Percentiles rank a stretch among this genome's conserved stretches.
phyloP scores from a whole-genome alignment of 768 basidiomycete species.

The Psilocybe subaeruginosa region DNA sequence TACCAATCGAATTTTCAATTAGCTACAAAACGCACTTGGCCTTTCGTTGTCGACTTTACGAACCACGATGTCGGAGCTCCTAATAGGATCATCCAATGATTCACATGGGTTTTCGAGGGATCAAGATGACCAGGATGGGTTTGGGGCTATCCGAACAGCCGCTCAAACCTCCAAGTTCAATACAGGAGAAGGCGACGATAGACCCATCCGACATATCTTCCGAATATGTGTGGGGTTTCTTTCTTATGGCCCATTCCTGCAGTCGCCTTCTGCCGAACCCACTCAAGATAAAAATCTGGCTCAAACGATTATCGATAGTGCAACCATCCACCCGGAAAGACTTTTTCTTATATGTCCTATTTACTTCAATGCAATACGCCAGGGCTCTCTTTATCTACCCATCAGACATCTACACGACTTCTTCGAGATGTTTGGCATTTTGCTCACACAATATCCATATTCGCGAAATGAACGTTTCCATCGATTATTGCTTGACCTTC shows the following conservation, averaged over 20 bases:
- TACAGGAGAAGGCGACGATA: slow-evolving; percentile 28
- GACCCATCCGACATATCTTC: slow-evolving; percentile 37
- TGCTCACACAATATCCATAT: slow-evolving; percentile 59
- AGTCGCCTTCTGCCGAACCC: slow-evolving; percentile 57
- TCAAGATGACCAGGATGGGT: slow-evolving; percentile 55
- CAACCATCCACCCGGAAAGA: slow-evolving; percentile 44
- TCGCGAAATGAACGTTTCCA: slow-evolving; percentile 56
- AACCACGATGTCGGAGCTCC: slow-evolving; percentile 40
- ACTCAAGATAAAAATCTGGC: slow-evolving; percentile 66
- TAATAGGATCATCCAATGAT: slow-evolving; percentile 28
- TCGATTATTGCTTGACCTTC: slow-evolving; percentile 56
- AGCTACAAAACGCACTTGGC: slow-evolving; percentile 58
- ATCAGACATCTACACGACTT: slow-evolving; percentile 53
- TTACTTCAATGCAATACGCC: slow-evolving; percentile 57
- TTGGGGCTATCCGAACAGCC: slow-evolving; percentile 53
- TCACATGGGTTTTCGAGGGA: slow-evolving; percentile 29
- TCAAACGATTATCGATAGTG: slow-evolving; percentile 51
- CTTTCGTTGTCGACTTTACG: slow-evolving; percentile 35
- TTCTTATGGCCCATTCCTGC: slow-evolving; percentile 63
- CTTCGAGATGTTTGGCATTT: slow-evolving; percentile 52
- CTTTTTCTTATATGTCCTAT: slow-evolving; percentile 63
- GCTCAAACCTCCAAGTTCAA: slow-evolving; percentile 32
- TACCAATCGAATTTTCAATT: background rate
- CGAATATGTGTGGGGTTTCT: slow-evolving; percentile 64
- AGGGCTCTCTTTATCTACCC: slow-evolving; percentile 56